Evolutionary conservation across 2,329 filamentous ascomycete genomes (phyloP).

Genomic region (Monosporascus sp.): DNA sequence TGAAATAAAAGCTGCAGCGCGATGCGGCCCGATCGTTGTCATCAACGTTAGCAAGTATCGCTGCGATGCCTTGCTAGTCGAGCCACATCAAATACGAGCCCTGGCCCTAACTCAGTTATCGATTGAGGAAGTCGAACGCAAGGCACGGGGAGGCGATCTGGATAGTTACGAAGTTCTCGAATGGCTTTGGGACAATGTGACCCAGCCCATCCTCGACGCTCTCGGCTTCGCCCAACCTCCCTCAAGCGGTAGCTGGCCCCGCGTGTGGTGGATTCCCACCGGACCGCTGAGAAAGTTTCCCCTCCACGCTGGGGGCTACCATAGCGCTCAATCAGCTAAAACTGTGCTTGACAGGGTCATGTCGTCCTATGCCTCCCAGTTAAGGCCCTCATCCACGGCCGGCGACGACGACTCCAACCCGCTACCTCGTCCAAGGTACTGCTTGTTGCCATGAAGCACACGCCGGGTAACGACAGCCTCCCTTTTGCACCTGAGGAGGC

Average conservation of each 20-base stretch:
- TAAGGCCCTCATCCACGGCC: slow-evolving; percentile 22
- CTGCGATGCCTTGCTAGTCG: too few species aligned
- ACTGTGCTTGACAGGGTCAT: slow-evolving; percentile 29
- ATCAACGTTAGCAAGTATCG: too few species aligned
- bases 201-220: slow-evolving; percentile 19
- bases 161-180: slow-evolving; percentile 10
- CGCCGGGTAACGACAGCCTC: slow-evolving; percentile 9
- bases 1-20: too few species aligned
- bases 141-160: too few species aligned
- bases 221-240: slow-evolving; percentile 16
- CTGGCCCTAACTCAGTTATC: too few species aligned
- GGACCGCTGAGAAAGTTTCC: slow-evolving; percentile 24
- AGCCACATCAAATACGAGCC: too few species aligned
- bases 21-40: too few species aligned
- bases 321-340: slow-evolving; percentile 12
- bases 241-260: slow-evolving; percentile 16
- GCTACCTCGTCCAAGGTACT: slow-evolving; percentile 13
- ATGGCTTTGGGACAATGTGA: slow-evolving; percentile 27
- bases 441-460: slow-evolving; percentile 25
- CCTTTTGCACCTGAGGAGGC: slow-evolving; percentile 12
- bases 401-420: background rate
- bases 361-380: slow-evolving; percentile 33
- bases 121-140: too few species aligned
- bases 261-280: slow-evolving; percentile 30
- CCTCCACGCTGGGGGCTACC: slow-evolving; percentile 29